Percentiles rank a stretch among this genome's conserved stretches.
phyloP scores from a whole-genome alignment of 1,284 basidiomycete genomes.

The Boletus coffeatus region DNA sequence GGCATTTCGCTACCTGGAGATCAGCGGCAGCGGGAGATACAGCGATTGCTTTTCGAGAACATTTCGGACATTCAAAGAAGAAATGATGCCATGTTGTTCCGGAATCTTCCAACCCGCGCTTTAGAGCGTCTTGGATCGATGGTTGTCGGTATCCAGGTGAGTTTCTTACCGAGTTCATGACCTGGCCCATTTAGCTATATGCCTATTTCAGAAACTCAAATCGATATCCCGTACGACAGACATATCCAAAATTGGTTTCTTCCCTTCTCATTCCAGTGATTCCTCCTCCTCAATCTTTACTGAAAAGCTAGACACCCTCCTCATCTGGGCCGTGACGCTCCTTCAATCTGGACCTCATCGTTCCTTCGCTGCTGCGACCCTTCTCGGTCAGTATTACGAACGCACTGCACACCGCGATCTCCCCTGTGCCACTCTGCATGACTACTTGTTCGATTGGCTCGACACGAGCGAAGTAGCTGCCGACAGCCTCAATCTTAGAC shows the following conservation, averaged over 20 bases:
- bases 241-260: slow-evolving; percentile 59
- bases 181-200: background rate
- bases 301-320: slow-evolving; percentile 74
- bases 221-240: slow-evolving; percentile 71
- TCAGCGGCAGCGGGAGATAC: slow-evolving; percentile 36
- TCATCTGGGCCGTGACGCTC: slow-evolving; percentile 84
- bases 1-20: slow-evolving; percentile 30
- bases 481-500: slow-evolving; percentile 51
- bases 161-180: slow-evolving; percentile 6
- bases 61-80: slow-evolving; percentile 57
- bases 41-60: slow-evolving; percentile 42
- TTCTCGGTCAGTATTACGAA: slow-evolving; percentile 70
- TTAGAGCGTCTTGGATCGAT: slow-evolving; percentile 55
- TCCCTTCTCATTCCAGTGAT: slow-evolving; percentile 37
- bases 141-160: slow-evolving; percentile 71
- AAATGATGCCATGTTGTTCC: slow-evolving; percentile 76
- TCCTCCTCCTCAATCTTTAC: slow-evolving; percentile 40
- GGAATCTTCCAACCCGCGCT: slow-evolving; percentile 53
- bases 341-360: slow-evolving; percentile 84
- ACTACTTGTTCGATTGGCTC: slow-evolving; percentile 82
- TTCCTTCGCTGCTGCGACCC: slow-evolving; percentile 73
- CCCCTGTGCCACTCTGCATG: slow-evolving; percentile 56
- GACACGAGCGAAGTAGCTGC: slow-evolving; percentile 61
- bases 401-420: slow-evolving; percentile 54
- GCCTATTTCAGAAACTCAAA: slow-evolving; percentile 59